These are phyloP conservation scores for Geosmithia flava DNA, from an alignment of 2,329 filamentous ascomycete genomes.

Conservation along the genomic window DNA sequence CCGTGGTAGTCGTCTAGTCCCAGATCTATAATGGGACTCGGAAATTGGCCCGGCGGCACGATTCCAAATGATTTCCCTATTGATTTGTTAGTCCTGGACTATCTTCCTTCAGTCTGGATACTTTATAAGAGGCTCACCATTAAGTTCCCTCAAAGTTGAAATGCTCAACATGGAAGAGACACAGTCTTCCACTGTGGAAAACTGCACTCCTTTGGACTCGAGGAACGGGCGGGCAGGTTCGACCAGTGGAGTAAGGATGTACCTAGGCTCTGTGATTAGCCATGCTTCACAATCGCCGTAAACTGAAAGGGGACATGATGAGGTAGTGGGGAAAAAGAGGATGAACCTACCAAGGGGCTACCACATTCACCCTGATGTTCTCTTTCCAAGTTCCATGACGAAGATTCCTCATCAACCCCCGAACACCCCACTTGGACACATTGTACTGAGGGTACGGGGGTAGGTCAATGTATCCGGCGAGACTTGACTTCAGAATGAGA, in stretches of 20 bases:
- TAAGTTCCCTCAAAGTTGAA: not conserved
- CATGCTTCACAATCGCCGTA: not conserved
- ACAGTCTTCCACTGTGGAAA: not conserved
- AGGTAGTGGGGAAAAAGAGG: too few relatives aligned
- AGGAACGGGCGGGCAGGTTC: not conserved
- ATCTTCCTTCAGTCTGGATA: too few relatives aligned
- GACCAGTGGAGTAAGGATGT: not conserved
- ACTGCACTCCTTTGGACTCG: not conserved
- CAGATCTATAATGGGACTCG: too few relatives aligned
- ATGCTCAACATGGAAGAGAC: not conserved
- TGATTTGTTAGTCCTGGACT: not conserved
- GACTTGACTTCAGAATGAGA: conserved; percentile 34
- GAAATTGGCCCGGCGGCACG: too few relatives aligned
- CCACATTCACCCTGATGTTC: not conserved
- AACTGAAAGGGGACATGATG: not conserved
- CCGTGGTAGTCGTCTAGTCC: too few relatives aligned
- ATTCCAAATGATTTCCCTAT: too few relatives aligned
- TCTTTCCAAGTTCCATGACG: not conserved
- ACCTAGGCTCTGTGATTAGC: not conserved
- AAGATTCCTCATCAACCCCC: not conserved
- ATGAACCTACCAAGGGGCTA: not conserved
- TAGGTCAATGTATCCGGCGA: conserved; percentile 33
- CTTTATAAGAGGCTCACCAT: not conserved
- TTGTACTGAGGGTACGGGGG: conserved; percentile 10
- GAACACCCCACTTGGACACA: not conserved